phyloP scores from a whole-genome alignment of 352 stramenopile species.

The Globisporangium canariense region DNA sequence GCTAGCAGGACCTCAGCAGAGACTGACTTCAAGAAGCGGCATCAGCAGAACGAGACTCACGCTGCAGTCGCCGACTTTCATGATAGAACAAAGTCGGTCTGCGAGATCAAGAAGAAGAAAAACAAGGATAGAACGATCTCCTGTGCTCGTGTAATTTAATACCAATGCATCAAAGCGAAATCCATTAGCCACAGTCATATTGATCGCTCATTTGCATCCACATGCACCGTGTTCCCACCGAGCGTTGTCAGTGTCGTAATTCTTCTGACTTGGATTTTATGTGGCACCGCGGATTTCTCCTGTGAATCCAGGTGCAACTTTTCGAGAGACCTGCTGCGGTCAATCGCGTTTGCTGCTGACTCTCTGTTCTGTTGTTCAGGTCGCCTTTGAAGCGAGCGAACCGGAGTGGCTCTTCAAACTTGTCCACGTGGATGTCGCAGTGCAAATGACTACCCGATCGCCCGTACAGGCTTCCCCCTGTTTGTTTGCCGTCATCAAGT shows the following conservation, averaged over 20 bases:
- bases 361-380: too few species aligned
- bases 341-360: too few species aligned
- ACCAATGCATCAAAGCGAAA: neutral
- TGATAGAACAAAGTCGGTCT: too few species aligned
- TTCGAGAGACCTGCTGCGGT: too few species aligned
- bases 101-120: neutral
- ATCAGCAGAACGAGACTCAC: neutral
- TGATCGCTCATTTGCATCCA: neutral
- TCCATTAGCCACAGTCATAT: neutral
- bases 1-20: neutral
- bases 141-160: neutral
- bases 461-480: neutral
- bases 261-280: too few species aligned
- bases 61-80: neutral
- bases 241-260: too few species aligned
- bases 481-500: neutral
- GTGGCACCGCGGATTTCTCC: too few species aligned
- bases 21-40: neutral
- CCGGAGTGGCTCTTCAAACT: too few species aligned
- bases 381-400: too few species aligned
- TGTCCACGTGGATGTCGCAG: neutral
- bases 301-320: too few species aligned
- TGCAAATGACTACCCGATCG: neutral
- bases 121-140: neutral
- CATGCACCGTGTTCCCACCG: too few species aligned